A percentile compares a stretch with the other conserved stretches of the same genome.
Evolutionary conservation across 768 basidiomycete species (phyloP).

Genomic region (Leucocoprinus leucothites): DNA sequence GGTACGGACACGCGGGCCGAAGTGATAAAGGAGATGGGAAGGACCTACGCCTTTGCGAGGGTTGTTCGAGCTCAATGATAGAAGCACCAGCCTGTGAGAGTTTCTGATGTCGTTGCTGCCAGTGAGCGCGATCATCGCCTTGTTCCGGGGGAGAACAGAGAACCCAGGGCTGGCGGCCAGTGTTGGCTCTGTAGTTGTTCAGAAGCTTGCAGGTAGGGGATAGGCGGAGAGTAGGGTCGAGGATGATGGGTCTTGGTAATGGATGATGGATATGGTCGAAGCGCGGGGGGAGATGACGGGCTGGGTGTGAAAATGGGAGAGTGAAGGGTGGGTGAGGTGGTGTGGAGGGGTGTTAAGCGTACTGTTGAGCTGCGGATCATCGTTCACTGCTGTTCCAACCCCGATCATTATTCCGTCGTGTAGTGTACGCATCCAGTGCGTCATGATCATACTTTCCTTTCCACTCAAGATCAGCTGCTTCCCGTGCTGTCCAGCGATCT

Average conservation of each 20-base stretch:
- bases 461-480: constrained; percentile 83
- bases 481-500: constrained; percentile 77
- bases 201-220: constrained; percentile 67
- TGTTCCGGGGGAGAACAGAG: constrained; percentile 38
- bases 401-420: constrained; percentile 94
- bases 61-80: constrained; percentile 51
- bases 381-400: constrained; percentile 84
- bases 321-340: neutral
- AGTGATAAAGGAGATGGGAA: neutral
- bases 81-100: constrained; percentile 68
- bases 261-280: constrained; percentile 32
- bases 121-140: constrained; percentile 20
- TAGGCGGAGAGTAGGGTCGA: constrained; percentile 75
- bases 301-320: constrained; percentile 26
- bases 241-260: constrained; percentile 79
- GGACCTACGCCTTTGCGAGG: constrained; percentile 29
- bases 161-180: constrained; percentile 72
- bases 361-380: constrained; percentile 96
- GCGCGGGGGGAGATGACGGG: constrained; percentile 52
- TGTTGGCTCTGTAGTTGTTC: constrained; percentile 53
- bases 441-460: constrained; percentile 86
- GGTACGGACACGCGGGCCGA: neutral
- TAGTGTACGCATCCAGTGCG: constrained; percentile 92
- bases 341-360: constrained; percentile 20
- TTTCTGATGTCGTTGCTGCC: constrained; percentile 31